phyloP scores from a whole-genome alignment of 768 basidiomycete genomes.

The Roridomyces roridus region DNA sequence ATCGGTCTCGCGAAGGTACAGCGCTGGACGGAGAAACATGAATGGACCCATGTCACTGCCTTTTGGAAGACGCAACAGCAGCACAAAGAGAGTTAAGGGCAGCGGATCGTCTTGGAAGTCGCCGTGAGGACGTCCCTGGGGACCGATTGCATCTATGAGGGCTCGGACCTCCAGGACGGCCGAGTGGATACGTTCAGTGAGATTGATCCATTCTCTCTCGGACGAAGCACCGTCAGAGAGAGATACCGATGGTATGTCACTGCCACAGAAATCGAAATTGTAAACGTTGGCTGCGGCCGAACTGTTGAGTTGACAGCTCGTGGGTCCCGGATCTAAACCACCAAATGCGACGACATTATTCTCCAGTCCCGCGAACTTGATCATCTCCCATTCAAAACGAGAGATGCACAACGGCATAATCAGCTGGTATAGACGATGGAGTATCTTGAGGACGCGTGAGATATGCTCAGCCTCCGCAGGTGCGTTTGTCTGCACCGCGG shows the following conservation, averaged over 20 bases:
- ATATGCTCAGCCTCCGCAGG: neutral
- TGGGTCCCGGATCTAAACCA: neutral
- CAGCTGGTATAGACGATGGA: neutral
- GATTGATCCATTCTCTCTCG: too few relatives aligned
- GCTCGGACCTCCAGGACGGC: too few relatives aligned
- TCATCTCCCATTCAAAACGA: slow-evolving; percentile 9
- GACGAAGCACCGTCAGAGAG: too few relatives aligned
- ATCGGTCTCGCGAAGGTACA: neutral
- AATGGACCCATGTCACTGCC: neutral
- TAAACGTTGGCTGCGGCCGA: neutral
- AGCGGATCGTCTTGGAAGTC: neutral
- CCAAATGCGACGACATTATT: slow-evolving; percentile 5
- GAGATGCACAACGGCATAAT: slow-evolving; percentile 15
- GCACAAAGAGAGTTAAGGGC: neutral
- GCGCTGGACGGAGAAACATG: neutral
- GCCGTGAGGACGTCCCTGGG: neutral
- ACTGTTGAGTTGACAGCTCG: neutral
- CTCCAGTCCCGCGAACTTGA: neutral
- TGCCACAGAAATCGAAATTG: neutral
- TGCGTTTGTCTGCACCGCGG: slow-evolving; percentile 3
- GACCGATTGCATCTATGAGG: neutral
- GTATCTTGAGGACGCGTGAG: neutral
- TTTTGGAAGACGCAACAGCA: neutral
- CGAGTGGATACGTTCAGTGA: too few relatives aligned
- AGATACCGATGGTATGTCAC: too few relatives aligned